phyloP scores from a whole-genome alignment of 805 yeast genomes.

The Sugiyamaella marilandica region DNA sequence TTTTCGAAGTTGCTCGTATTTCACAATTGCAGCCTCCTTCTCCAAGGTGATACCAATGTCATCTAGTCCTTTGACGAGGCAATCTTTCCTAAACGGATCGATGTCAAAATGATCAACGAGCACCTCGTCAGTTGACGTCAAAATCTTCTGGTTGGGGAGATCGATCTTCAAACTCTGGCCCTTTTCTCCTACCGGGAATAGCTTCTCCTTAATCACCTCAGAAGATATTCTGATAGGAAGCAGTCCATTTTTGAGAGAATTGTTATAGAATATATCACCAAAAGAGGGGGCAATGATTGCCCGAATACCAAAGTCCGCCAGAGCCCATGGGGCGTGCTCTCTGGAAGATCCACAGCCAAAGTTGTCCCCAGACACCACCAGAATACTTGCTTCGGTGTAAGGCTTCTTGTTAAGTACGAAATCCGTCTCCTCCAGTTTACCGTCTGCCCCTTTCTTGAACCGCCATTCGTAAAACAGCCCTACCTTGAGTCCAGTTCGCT shows the following conservation, averaged over 20 bases:
- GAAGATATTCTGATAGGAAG: constrained; percentile 89
- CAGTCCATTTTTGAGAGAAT: constrained; percentile 93
- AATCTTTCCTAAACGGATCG: constrained; percentile 90
- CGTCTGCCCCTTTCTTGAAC: constrained; percentile 55
- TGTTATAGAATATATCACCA: constrained; percentile 97
- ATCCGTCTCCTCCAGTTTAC: constrained; percentile 69
- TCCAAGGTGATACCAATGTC: constrained; percentile 94
- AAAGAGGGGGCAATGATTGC: constrained; percentile 96
- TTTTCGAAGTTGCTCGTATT: constrained; percentile 74
- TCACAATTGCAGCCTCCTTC: constrained; percentile 69
- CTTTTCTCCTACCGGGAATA: constrained; percentile 73
- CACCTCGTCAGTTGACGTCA: constrained; percentile 61
- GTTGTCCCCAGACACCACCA: constrained; percentile 92
- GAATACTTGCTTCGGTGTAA: constrained; percentile 70
- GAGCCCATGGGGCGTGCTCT: constrained; percentile 99
- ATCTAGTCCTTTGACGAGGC: constrained; percentile 90
- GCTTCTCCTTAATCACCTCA: constrained; percentile 61
- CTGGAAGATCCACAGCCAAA: constrained; percentile 99
- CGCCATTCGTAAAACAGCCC: constrained; percentile 93
- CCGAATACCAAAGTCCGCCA: constrained; percentile 94
- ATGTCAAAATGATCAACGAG: constrained; percentile 80
- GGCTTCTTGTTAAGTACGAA: constrained; percentile 85
- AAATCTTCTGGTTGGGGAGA: constrained; percentile 78
- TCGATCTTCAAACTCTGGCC: constrained; percentile 75
- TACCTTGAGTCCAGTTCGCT: constrained; percentile 84